phyloP scores from a whole-genome alignment of 495 filamentous ascomycete species.

The Podospora comata region DNA sequence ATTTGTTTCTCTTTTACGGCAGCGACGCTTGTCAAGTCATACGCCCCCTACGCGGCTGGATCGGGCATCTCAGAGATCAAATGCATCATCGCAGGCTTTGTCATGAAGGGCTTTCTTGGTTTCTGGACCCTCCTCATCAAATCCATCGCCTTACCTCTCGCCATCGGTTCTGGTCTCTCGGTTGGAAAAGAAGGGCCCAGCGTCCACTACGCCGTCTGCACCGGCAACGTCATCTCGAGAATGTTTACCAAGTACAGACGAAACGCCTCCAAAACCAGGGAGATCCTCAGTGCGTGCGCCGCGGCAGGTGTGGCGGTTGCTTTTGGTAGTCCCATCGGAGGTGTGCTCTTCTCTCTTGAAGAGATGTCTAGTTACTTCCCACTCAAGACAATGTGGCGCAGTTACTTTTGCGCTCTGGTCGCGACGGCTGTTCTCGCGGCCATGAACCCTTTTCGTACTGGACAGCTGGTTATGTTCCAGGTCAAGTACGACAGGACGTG shows the following conservation, averaged over 20 bases:
- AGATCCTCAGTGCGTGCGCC: conserved; percentile 91
- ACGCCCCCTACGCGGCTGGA: conserved; percentile 94
- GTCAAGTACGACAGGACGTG: conserved; percentile 93
- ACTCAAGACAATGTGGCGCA: conserved; percentile 95
- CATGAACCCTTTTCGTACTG: conserved; percentile 97
- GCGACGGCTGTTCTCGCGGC: conserved; percentile 90
- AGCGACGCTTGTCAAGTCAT: conserved; percentile 83
- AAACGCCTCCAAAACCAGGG: conserved; percentile 91
- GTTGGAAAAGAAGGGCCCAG: conserved; percentile 97
- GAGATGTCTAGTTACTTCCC: conserved; percentile 99
- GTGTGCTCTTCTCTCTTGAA: conserved; percentile 93
- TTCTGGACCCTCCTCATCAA: conserved; percentile 93
- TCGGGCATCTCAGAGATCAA: conserved; percentile 99
- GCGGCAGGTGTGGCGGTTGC: conserved; percentile 95
- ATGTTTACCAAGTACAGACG: conserved; percentile 90
- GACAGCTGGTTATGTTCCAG: conserved; percentile 99
- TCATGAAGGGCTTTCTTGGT: conserved; percentile 98
- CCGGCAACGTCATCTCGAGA: conserved; percentile 92
- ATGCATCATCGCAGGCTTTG: conserved; percentile 98
- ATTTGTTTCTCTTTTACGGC: conserved; percentile 77
- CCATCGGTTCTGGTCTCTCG: conserved; percentile 91
- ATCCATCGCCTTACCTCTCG: conserved; percentile 83
- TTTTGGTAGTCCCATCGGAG: conserved; percentile 95
- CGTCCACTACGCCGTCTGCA: conserved; percentile 97
- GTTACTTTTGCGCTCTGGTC: conserved; percentile 96